Evolutionary conservation across 2,329 filamentous ascomycete species (phyloP).

Genomic region (Pestalotiopsis sp.): DNA sequence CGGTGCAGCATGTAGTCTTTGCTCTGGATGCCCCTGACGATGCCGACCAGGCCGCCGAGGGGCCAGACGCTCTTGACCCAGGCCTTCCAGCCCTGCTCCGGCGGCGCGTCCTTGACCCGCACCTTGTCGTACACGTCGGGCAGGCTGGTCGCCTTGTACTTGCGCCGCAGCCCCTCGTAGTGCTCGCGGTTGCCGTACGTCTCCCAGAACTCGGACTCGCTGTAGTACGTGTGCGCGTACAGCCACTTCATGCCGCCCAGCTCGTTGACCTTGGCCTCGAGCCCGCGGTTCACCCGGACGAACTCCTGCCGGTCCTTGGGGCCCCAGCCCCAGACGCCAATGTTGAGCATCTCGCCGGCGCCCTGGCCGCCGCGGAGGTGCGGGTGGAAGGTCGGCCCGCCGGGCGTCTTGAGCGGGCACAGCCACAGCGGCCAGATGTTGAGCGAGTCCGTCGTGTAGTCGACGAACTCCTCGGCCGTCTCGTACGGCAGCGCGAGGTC

Average conservation of each 20-base stretch:
- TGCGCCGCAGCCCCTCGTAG: conserved; percentile 65
- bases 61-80: conserved; percentile 54
- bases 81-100: conserved; percentile 42
- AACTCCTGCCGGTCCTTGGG: conserved; percentile 61
- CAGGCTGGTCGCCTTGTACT: conserved; percentile 64
- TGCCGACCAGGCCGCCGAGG: conserved; percentile 60
- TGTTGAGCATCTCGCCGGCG: conserved; percentile 54
- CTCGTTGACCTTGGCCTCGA: conserved; percentile 70
- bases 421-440: conserved; percentile 64
- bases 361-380: conserved; percentile 39
- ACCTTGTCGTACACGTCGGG: conserved; percentile 75
- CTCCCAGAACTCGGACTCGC: conserved; percentile 70
- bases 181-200: conserved; percentile 59
- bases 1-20: conserved; percentile 58
- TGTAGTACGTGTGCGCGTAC: conserved; percentile 85
- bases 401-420: conserved; percentile 54
- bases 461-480: conserved; percentile 54
- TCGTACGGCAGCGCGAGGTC: conserved; percentile 63
- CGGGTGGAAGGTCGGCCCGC: conserved; percentile 58
- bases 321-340: conserved; percentile 81
- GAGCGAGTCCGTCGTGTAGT: conserved; percentile 54
- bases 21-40: conserved; percentile 61
- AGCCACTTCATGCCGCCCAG: conserved; percentile 84
- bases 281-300: conserved; percentile 66
- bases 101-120: conserved; percentile 52